Base-by-base conservation (phyloP, 139 green algal species). In the Picochlorum costavermella region DNA sequence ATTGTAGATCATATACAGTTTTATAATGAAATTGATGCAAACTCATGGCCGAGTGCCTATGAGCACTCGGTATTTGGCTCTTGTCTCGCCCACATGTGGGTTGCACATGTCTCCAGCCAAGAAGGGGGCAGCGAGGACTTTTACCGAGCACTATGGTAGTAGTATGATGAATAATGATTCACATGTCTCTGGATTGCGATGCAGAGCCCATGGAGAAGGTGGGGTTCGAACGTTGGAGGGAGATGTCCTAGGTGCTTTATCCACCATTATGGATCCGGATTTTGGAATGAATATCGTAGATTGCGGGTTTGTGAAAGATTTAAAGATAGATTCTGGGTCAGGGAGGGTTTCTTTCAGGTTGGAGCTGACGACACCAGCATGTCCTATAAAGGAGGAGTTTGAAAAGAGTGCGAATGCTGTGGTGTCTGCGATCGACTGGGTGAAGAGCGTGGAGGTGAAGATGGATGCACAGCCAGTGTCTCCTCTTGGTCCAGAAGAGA, bases 351-450 rank as follows among this genome's bases (percentile, higher is more conserved):
- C 61, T 11, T 94, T 99, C 57, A 78, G 69, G 2, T 63, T 99
- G 23, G 86, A 98, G 78, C 83, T 99, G 13, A 99, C 94, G 37
- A 99, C 94, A 0, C 93, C 94, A 30, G 94, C 94, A 8, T 99
- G 94, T 79, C 94, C 94, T 46, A 82, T 99, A 48, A 98, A 99
- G 67, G 93, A 95, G 29, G 79, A 91, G 56, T 97, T 97, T 72
- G 75, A 95, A 64, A 66, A 77, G 12, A 74, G 72, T 59, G 76
- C 76, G 0, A 43, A 49, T 11, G 37, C 59, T 12, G 62, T 58
- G 26, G 74, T 84, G 10, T 26, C 8, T n/a, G 65, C 57, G 30
- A 73, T 92, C 33, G 44, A 60, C 10, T 95, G 87, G 87, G 85
- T 90, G 33, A 77, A 50, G 11, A 20, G 58, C 12, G 68, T 97